Evolutionary conservation across 805 yeast species (phyloP), one percentile per base, ranked within the genome.

Genomic region (Suhomyces sp.): DNA sequence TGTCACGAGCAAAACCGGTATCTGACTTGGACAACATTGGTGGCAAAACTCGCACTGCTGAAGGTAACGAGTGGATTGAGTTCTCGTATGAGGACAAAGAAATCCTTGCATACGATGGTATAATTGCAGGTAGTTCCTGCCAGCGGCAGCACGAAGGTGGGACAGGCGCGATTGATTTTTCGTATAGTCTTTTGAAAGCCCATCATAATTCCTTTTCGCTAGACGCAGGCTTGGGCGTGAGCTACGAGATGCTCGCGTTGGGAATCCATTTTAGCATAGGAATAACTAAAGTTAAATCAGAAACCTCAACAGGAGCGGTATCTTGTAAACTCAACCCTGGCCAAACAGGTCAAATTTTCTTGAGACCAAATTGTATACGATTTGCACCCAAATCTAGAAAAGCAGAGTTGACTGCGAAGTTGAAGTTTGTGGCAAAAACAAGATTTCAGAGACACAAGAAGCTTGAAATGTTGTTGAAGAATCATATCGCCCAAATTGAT

Each of bases 71-170:
- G 6, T 55, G 58, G 58, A 17, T 52, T 6, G 52, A 55, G 35
- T 47, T 42, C 26, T 44, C 47, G 9, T 38, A 46, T 23, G 47
- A 50, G 19, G 54, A 55, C 6, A 47, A 49, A 12, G 36, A 41
- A 12, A 27, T 50, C 6, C 31, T 47, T 3, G 38, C 44, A 7
- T 55, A 53, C 29, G 50, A 54, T 13, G 58, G 58, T 5, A 31
- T 35, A 17, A 38, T 55, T 31, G 56, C 58, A 6, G 54, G 49
- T 10, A 55, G 56, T 36, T 42, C 55, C 17, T 55, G 58, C 40
- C 54, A 55, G 24, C 52, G 54, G 13, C 58, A 52, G 45, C 50
- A 52, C 23, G 40, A 36, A 23, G 58, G 58, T 13, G 51, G 49
- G n/a, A 48, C 48, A 3, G 58, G 58, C 7, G 40, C 52, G 4